A percentile compares a stretch with the other conserved stretches of the same genome.
Conservation (phyloP, 768 basidiomycete genomes). For the Postia placenta region DNA sequence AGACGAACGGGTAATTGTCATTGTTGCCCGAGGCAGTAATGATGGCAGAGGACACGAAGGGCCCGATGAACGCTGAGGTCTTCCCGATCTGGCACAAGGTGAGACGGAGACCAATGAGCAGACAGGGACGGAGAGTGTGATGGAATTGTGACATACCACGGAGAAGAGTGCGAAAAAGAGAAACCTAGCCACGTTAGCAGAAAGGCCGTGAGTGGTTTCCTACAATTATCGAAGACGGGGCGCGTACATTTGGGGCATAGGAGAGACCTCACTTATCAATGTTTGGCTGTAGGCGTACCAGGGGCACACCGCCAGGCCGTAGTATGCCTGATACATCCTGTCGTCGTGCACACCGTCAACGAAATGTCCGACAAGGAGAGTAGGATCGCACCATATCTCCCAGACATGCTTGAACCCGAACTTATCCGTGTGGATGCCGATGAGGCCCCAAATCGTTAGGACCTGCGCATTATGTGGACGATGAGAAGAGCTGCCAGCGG, state of each 20-base stretch:
- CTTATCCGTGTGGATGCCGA: slow-evolving; percentile 66
- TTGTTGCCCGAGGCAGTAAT: slow-evolving; percentile 64
- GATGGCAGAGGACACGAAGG: slow-evolving; percentile 69
- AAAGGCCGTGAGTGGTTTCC: no score
- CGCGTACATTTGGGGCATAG: slow-evolving; percentile 61
- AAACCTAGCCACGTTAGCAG: slow-evolving; percentile 35
- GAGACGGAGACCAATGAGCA: neutral
- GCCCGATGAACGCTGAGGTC: slow-evolving; percentile 73
- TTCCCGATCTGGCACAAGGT: slow-evolving; percentile 48
- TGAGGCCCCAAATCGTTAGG: slow-evolving; percentile 67
- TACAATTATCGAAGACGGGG: neutral
- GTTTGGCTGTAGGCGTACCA: slow-evolving; percentile 83
- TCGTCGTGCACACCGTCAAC: neutral
- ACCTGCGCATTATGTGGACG: slow-evolving; percentile 24
- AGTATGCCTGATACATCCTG: slow-evolving; percentile 67
- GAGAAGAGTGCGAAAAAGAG: slow-evolving; percentile 73
- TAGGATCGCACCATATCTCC: slow-evolving; percentile 59
- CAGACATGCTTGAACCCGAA: slow-evolving; percentile 82
- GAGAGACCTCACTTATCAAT: slow-evolving; percentile 78
- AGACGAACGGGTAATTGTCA: slow-evolving; percentile 71
- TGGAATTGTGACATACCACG: slow-evolving; percentile 38
- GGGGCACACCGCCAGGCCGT: slow-evolving; percentile 68
- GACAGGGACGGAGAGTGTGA: neutral
- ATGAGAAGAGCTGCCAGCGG: neutral
- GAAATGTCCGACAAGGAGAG: neutral